phyloP scores from a whole-genome alignment of 805 yeast genomes.

The Kuraishia floccosa region DNA sequence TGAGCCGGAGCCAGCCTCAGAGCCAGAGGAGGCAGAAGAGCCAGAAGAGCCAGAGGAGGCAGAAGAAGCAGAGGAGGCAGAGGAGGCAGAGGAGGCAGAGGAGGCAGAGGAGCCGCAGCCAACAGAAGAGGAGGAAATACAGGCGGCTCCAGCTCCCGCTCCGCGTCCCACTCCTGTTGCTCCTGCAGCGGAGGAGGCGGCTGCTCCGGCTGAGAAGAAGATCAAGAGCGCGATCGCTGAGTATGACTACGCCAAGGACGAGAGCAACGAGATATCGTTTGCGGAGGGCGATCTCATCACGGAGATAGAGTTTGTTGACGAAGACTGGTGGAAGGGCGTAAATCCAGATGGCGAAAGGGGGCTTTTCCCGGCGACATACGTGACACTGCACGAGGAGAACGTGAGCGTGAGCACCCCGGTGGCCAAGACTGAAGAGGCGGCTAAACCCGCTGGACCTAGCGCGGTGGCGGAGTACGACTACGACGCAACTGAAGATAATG shows the following conservation, averaged over 20 bases:
- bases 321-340: conserved; percentile 54
- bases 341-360: conserved; percentile 32
- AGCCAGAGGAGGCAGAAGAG: conserved; percentile 9
- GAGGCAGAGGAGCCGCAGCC: conserved; percentile 10
- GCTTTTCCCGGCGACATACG: conserved; percentile 47
- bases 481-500: conserved; percentile 90
- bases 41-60: conserved; percentile 7
- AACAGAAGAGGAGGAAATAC: too few species aligned
- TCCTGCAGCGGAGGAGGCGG: conserved; percentile 10
- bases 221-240: conserved; percentile 57
- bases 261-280: conserved; percentile 63
- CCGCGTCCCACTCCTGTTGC: conserved; percentile 2
- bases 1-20: conserved; percentile 9
- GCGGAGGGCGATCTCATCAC: conserved; percentile 54
- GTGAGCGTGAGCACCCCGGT: too few species aligned
- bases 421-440: conserved; percentile 8
- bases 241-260: conserved; percentile 69
- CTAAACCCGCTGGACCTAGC: conserved; percentile 9
- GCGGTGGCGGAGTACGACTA: conserved; percentile 71
- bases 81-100: conserved; percentile 6
- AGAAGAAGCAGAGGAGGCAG: too few species aligned
- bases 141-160: conserved; percentile 6
- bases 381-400: conserved; percentile 20
- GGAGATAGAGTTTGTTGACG: conserved; percentile 61
- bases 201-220: conserved; percentile 6